Evolutionary conservation across 345 rosid species (phyloP).

Genomic region (Trapa bicornis): DNA sequence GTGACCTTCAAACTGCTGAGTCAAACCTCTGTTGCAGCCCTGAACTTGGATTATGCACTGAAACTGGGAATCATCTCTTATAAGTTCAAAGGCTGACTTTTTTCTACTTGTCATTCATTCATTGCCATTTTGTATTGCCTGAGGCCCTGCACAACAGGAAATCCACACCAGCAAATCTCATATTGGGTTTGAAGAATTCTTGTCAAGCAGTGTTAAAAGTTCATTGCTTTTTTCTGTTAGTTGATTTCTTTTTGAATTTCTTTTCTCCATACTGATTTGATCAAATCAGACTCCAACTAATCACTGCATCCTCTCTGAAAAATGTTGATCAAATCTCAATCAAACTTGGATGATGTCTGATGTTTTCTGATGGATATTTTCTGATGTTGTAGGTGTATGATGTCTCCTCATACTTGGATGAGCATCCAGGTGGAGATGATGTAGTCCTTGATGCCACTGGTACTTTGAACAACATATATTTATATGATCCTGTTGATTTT

Average conservation of each 20-base stretch:
- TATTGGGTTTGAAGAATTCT: background rate
- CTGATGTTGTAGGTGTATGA: conserved; percentile 52
- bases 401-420: conserved; percentile 70
- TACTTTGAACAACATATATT: conserved; percentile 15
- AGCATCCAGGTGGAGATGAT: conserved; percentile 95
- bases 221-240: background rate
- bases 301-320: background rate
- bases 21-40: background rate
- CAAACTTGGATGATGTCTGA: too few species aligned
- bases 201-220: background rate
- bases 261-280: background rate
- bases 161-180: background rate
- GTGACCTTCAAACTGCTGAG: background rate
- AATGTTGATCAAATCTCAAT: too few species aligned
- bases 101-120: too few species aligned
- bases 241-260: background rate
- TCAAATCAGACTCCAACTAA: background rate
- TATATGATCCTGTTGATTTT: background rate
- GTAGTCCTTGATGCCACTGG: conserved; percentile 63
- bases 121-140: background rate
- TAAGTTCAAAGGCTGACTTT: too few species aligned
- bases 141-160: background rate
- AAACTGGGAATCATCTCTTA: background rate
- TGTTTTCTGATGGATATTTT: too few species aligned
- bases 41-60: background rate